Conservation (phyloP, 2,329 filamentous ascomycete genomes). For the Magnaporthiopsis rhizophila region DNA sequence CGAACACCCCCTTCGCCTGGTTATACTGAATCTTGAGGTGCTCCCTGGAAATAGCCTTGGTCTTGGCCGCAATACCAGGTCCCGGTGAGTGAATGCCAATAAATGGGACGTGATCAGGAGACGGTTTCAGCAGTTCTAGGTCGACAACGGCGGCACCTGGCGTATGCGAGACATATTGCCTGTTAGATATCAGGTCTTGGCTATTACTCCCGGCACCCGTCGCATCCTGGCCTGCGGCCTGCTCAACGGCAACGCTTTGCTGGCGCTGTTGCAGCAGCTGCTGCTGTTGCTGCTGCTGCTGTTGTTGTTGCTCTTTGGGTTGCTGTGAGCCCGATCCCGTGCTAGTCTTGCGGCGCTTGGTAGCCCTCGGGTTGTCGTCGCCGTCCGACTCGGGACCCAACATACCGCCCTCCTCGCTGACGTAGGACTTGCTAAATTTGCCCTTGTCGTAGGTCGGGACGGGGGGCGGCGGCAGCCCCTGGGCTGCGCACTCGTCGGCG, state of each 20-base stretch:
- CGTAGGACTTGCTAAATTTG: slow-evolving; percentile 56
- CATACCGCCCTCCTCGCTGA: slow-evolving; percentile 64
- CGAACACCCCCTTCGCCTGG: slow-evolving; percentile 52
- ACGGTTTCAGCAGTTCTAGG: slow-evolving; percentile 50
- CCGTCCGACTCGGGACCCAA: slow-evolving; percentile 54
- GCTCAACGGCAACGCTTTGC: background rate
- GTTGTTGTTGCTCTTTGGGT: slow-evolving; percentile 12
- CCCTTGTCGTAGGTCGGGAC: slow-evolving; percentile 42
- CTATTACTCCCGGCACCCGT: slow-evolving; percentile 7
- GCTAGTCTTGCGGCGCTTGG: slow-evolving; percentile 39
- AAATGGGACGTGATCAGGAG: slow-evolving; percentile 54
- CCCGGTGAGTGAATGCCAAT: slow-evolving; percentile 66
- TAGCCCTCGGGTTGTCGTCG: slow-evolving; percentile 42
- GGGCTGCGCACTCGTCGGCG: slow-evolving; percentile 37
- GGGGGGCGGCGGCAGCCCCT: slow-evolving; percentile 42
- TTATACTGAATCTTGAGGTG: slow-evolving; percentile 69
- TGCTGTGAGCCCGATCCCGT: slow-evolving; percentile 29
- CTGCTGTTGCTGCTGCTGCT: slow-evolving; percentile 1
- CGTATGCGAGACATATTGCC: slow-evolving; percentile 53
- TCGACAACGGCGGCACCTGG: slow-evolving; percentile 53
- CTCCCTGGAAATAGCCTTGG: slow-evolving; percentile 65
- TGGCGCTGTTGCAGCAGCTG: background rate
- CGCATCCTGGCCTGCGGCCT: slow-evolving; percentile 1
- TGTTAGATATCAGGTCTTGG: slow-evolving; percentile 37
- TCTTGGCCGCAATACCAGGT: slow-evolving; percentile 51